Conservation (phyloP, 306 rosid genomes). For the Rubus parviflorus region DNA sequence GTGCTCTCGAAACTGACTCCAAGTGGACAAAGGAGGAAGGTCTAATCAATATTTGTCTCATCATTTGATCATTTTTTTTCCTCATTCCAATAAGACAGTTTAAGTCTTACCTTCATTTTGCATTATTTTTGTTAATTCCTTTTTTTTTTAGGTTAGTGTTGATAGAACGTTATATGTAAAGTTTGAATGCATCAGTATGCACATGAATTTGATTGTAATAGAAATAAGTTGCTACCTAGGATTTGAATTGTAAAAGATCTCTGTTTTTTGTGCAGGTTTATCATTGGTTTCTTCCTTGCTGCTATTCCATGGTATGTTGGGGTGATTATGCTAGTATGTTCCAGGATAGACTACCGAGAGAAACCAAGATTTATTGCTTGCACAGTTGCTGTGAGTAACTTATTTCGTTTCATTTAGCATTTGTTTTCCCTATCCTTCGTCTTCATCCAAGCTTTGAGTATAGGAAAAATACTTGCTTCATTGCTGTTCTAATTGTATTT, state of each 20-base stretch:
- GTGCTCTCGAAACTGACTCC: no score
- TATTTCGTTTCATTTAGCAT: conserved; percentile 14
- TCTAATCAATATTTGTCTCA: no score
- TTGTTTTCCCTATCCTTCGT: not conserved
- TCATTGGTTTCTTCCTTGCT: conserved; percentile 77
- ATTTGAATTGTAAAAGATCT: not conserved
- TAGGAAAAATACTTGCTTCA: not conserved
- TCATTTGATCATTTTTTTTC: no score
- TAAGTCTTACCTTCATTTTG: no score
- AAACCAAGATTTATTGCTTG: conserved; percentile 86
- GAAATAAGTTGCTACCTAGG: conserved; percentile 4
- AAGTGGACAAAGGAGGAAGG: no score
- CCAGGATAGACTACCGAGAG: conserved; percentile 73
- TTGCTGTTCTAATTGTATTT: not conserved
- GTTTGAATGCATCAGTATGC: no score
- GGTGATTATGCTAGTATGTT: conserved; percentile 58
- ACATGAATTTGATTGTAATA: no score
- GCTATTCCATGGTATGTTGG: conserved; percentile 87
- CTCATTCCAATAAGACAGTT: no score
- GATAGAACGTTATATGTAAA: no score
- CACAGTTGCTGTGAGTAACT: conserved; percentile 77
- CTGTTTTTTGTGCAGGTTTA: conserved; percentile 61
- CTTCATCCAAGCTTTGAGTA: not conserved
- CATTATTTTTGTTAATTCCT: no score
- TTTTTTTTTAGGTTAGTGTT: no score